phyloP scores from a whole-genome alignment of 495 filamentous ascomycete genomes.

The Rostrohypoxylon terebratum region DNA sequence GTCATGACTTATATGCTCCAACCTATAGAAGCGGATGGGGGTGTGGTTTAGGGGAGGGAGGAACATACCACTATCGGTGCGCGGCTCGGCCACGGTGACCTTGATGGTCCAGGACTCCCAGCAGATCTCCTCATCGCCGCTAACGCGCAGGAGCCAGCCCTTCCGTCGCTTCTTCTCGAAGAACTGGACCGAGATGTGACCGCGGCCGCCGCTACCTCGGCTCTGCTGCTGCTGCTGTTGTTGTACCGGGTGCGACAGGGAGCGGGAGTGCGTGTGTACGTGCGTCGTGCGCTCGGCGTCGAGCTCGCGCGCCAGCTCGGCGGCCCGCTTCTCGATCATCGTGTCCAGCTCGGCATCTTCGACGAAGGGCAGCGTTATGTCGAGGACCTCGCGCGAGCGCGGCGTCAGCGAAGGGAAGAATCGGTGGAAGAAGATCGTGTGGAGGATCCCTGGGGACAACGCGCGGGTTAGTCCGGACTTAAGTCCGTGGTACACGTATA shows the following conservation, averaged over 20 bases:
- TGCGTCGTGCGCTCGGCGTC: slow-evolving; percentile 56
- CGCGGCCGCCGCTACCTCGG: slow-evolving; percentile 66
- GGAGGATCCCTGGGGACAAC: slow-evolving; percentile 76
- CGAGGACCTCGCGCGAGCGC: slow-evolving; percentile 88
- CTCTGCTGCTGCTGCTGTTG: slow-evolving; percentile 26
- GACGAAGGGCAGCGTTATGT: slow-evolving; percentile 89
- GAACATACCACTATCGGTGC: slow-evolving; percentile 84
- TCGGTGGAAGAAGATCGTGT: slow-evolving; percentile 99
- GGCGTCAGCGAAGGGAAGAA: slow-evolving; percentile 90
- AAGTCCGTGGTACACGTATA: not conserved
- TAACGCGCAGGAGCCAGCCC: slow-evolving; percentile 80
- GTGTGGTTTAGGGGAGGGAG: not conserved
- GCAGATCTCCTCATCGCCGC: slow-evolving; percentile 87
- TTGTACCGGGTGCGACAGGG: slow-evolving; percentile 35
- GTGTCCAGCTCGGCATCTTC: slow-evolving; percentile 92
- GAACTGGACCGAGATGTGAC: slow-evolving; percentile 89
- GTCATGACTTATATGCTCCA: not conserved
- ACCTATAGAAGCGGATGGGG: not conserved
- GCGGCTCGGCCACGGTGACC: slow-evolving; percentile 87
- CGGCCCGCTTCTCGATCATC: slow-evolving; percentile 88
- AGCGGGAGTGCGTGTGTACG: slow-evolving; percentile 42
- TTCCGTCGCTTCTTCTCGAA: slow-evolving; percentile 91
- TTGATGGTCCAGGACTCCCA: slow-evolving; percentile 97
- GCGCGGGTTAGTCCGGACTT: slow-evolving; percentile 19
- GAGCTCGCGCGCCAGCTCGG: slow-evolving; percentile 75